A percentile compares a stretch with the other conserved stretches of the same genome.
Evolutionary conservation across 2,329 filamentous ascomycete genomes (phyloP).

Genomic region (Xylaria sp.): DNA sequence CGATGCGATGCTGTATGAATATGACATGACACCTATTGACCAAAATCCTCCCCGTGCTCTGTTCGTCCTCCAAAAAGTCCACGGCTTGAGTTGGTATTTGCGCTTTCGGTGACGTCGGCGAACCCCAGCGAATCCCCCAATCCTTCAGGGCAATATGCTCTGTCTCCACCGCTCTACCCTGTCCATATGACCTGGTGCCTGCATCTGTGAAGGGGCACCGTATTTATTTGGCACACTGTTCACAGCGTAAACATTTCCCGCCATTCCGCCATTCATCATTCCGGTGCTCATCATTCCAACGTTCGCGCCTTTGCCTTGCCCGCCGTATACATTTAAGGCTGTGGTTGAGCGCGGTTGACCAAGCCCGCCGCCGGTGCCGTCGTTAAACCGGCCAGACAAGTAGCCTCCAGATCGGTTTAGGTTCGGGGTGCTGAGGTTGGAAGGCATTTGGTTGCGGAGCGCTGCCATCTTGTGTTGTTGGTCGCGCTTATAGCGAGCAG

Average conservation of each 20-base stretch:
- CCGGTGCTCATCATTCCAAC: conserved; percentile 16
- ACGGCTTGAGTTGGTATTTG: conserved; percentile 1
- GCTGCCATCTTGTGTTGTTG: conserved; percentile 53
- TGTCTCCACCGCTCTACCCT: conserved; percentile 40
- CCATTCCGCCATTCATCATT: conserved; percentile 21
- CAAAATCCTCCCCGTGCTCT: conserved; percentile 1
- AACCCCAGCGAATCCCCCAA: too few relatives aligned
- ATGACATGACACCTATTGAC: neutral
- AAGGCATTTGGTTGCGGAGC: conserved; percentile 54
- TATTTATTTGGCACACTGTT: conserved; percentile 10
- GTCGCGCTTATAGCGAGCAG: conserved; percentile 44
- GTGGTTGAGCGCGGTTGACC: conserved; percentile 31
- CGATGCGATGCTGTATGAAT: conserved; percentile 18
- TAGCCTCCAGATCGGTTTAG: conserved; percentile 48
- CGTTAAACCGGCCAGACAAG: conserved; percentile 57
- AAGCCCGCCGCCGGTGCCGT: conserved; percentile 48
- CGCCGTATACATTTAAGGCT: conserved; percentile 21
- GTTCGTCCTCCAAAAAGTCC: neutral
- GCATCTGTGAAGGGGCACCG: conserved; percentile 25
- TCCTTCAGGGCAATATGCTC: conserved; percentile 33
- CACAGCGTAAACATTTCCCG: conserved; percentile 29
- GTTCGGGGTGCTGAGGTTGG: conserved; percentile 39
- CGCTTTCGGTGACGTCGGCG: neutral
- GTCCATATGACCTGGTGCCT: conserved; percentile 35
- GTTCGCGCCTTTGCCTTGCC: neutral